A percentile compares a stretch with the other conserved stretches of the same genome.
Evolutionary conservation across 495 filamentous ascomycete genomes (phyloP).

Genomic region (Xylaria castorea): DNA sequence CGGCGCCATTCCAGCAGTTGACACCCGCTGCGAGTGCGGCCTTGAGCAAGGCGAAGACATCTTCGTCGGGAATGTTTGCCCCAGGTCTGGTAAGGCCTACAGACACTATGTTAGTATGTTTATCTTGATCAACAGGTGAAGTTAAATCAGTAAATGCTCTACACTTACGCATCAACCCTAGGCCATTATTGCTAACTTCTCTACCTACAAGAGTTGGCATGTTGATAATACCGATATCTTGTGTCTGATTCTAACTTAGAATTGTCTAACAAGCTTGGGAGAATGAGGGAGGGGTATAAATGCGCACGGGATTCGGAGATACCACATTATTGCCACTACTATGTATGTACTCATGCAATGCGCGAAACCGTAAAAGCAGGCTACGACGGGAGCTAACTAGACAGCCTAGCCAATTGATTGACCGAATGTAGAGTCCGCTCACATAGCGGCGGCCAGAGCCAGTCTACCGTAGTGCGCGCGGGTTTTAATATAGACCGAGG

Average conservation of each 20-base stretch:
- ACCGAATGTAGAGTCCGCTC: neutral
- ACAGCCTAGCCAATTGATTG: neutral
- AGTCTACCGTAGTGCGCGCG: too few species aligned
- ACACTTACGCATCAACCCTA: slow-evolving; percentile 52
- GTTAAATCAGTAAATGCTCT: neutral
- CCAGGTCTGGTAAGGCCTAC: slow-evolving; percentile 70
- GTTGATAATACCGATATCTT: neutral
- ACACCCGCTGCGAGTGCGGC: slow-evolving; percentile 63
- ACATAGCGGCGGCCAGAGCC: neutral
- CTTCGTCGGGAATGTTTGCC: slow-evolving; percentile 57
- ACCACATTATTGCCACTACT: neutral
- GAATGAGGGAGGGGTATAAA: neutral
- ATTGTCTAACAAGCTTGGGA: neutral
- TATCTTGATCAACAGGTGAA: neutral
- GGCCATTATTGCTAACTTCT: slow-evolving; percentile 50
- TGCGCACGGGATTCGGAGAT: neutral
- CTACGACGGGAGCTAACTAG: too few species aligned
- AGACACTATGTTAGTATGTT: neutral
- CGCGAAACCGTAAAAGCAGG: too few species aligned
- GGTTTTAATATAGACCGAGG: too few species aligned
- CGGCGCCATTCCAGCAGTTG: slow-evolving; percentile 74
- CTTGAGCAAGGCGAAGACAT: slow-evolving; percentile 67
- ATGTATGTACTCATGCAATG: too few species aligned
- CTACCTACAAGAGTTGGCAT: slow-evolving; percentile 35
- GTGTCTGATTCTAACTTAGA: neutral